Percentiles rank a stretch among this genome's conserved stretches.
Evolutionary conservation across 2,329 filamentous ascomycete genomes (phyloP).

Genomic region (Fusarium gaditjirri): DNA sequence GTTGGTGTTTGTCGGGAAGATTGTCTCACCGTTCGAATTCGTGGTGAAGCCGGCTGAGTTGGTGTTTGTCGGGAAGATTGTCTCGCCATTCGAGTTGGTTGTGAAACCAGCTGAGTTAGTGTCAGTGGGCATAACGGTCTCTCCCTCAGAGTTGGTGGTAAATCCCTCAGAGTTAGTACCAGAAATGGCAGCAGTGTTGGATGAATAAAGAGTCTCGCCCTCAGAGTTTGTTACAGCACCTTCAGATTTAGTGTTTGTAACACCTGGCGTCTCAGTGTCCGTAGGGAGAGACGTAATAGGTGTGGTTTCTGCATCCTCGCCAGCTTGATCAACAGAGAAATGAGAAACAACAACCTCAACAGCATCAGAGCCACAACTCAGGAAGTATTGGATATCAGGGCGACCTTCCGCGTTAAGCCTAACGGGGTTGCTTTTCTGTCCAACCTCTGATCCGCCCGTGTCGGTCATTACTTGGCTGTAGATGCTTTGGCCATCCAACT

Average conservation of each 20-base stretch:
- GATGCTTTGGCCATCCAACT: not conserved
- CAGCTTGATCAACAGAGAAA: not conserved
- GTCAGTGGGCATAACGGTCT: not conserved
- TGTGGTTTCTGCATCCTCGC: constrained; percentile 48
- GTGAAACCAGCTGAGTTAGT: not conserved
- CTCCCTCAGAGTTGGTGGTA: not conserved
- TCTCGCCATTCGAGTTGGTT: not conserved
- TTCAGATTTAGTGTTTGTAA: not conserved
- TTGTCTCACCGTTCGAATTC: fast-evolving
- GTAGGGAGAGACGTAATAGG: not conserved
- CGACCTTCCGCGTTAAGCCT: not conserved
- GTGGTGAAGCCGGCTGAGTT: not conserved
- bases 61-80: fast-evolving
- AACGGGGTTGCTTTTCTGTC: not conserved
- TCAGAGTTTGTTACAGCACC: not conserved
- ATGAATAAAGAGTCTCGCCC: not conserved
- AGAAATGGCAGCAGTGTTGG: not conserved
- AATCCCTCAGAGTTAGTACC: not conserved
- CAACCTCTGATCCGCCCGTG: not conserved
- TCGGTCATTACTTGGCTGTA: not conserved
- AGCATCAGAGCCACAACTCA: not conserved
- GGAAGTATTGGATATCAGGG: not conserved
- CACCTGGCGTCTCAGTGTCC: not conserved
- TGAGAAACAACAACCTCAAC: not conserved
- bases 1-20: not conserved